Evolutionary conservation across 2,329 filamentous ascomycete species (phyloP), one percentile per base, ranked within the genome.

Genomic region (Pseudogymnoascus sp.): DNA sequence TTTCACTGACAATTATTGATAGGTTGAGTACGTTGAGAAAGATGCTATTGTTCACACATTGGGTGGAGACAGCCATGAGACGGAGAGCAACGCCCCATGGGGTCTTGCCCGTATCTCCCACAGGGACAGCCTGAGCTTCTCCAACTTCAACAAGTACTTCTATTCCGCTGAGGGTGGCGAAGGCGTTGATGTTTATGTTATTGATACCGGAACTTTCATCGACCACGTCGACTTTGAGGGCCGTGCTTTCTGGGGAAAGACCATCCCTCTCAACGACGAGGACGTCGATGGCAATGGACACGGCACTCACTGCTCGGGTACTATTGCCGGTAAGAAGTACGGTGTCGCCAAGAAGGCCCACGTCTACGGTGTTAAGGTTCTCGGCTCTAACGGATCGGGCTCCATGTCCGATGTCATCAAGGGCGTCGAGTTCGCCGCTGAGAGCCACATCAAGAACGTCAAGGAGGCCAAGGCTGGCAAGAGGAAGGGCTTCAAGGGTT

Each of bases 311-410:
- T 99, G 95, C 87, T 97, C 95, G 68, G 95, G 95, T 72, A 99
- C 96, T 67, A 89, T 99, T 73, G 95, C 90, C 69, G 95, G 96
- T 76, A 96, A 95, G 87, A 97, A 96, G 83, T 99, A 96, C 75
- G 95, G 95, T 85, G 95, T 99, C 68, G 93, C 95, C 76, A 99
- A 99, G 89, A 97, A 97, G 86, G 95, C 96, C 75, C 87, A 91
- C 71, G 83, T 99, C 77, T 93, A 96, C 74, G 95, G 95, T 69
- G 93, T 99, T 83, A 99, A 99, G 88, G 95, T 99, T 42, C 89
- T 99, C 71, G 87, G 89, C 76, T 97, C 93, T 72, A 99, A 96
- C 78, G 95, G 95, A 72, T 97, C 93, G 60, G 95, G 95, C 73
- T 93, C 91, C 76, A 99, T 99, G 96, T 93, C 93, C 64, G 95